A percentile compares a stretch with the other conserved stretches of the same genome.
These are phyloP conservation scores for Xylariaceae sp. DNA, from an alignment of 2,329 filamentous ascomycete genomes.

Conservation along the genomic window DNA sequence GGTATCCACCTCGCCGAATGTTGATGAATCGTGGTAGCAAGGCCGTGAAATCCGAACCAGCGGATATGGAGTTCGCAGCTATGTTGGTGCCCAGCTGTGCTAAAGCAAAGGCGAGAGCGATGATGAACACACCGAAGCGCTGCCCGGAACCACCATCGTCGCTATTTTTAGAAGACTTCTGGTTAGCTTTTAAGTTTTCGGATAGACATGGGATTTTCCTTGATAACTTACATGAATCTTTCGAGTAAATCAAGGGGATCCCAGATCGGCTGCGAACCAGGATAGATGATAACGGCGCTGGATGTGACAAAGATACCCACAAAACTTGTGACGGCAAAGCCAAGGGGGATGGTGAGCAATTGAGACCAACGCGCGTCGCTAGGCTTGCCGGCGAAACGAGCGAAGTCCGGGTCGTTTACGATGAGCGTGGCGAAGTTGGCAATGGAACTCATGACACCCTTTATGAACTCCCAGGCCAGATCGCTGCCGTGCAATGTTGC, in stretches of 20 bases:
- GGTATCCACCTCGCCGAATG: conserved; percentile 81
- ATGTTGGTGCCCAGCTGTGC: conserved; percentile 86
- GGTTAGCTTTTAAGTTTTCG: conserved; percentile 1
- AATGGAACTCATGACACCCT: conserved; percentile 82
- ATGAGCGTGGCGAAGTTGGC: conserved; percentile 90
- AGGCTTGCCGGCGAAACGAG: conserved; percentile 75
- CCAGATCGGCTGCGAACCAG: conserved; percentile 61
- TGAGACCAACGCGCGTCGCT: conserved; percentile 77
- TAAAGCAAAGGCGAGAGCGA: conserved; percentile 65
- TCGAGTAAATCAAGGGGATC: conserved; percentile 66
- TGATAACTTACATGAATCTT: conserved; percentile 48
- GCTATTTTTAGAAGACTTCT: not conserved
- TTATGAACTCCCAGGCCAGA: conserved; percentile 77
- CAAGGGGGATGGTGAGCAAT: conserved; percentile 65
- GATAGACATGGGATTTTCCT: no score
- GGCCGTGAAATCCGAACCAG: conserved; percentile 77
- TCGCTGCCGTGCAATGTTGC: conserved; percentile 60
- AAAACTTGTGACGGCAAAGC: conserved; percentile 74
- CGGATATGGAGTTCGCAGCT: conserved; percentile 79
- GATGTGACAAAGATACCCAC: conserved; percentile 78
- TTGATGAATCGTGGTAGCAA: conserved; percentile 75
- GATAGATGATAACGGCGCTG: conserved; percentile 65
- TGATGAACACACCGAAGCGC: conserved; percentile 72
- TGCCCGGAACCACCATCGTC: conserved; percentile 63
- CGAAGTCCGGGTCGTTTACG: conserved; percentile 76